phyloP scores from a whole-genome alignment of 768 basidiomycete species.

The Plicaturopsis crispa region DNA sequence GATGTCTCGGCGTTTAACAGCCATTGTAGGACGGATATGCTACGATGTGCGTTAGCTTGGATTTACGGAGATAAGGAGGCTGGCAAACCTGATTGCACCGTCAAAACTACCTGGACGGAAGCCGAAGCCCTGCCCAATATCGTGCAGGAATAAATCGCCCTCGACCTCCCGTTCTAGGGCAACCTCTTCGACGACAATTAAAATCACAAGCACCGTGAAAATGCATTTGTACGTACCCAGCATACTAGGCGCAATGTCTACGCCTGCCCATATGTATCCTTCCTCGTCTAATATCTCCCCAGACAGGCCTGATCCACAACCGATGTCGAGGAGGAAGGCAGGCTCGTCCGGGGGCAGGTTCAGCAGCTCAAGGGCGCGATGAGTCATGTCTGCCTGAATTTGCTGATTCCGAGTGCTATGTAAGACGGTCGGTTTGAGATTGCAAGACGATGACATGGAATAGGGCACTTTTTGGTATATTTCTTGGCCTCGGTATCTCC shows the following conservation, averaged over 20 bases:
- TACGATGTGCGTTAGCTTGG: conserved; percentile 21
- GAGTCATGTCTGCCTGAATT: conserved; percentile 97
- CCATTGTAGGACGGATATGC: conserved; percentile 99
- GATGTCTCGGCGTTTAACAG: conserved; percentile 94
- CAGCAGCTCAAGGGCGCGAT: conserved; percentile 87
- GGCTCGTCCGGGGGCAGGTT: conserved; percentile 74
- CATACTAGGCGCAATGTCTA: conserved; percentile 96
- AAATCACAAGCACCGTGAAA: background rate
- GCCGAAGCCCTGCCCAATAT: conserved; percentile 97
- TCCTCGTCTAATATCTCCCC: conserved; percentile 96
- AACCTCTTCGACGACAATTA: conserved; percentile 55
- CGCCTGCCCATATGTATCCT: conserved; percentile 88
- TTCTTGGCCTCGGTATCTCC: conserved; percentile 93
- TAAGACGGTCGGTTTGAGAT: conserved; percentile 12
- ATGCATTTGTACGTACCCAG: conserved; percentile 50
- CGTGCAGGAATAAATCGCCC: conserved; percentile 93
- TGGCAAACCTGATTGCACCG: conserved; percentile 83
- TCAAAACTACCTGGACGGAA: conserved; percentile 97
- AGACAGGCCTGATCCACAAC: conserved; percentile 93
- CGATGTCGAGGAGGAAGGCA: conserved; percentile 88
- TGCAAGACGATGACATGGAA: conserved; percentile 3
- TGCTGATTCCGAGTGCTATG: conserved; percentile 88
- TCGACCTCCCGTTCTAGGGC: conserved; percentile 93
- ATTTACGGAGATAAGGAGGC: background rate
- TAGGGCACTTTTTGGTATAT: conserved; percentile 83